Evolutionary conservation across 2,329 filamentous ascomycete species (phyloP), one percentile per base, ranked within the genome.

Genomic region (Myrmaecium sp.): DNA sequence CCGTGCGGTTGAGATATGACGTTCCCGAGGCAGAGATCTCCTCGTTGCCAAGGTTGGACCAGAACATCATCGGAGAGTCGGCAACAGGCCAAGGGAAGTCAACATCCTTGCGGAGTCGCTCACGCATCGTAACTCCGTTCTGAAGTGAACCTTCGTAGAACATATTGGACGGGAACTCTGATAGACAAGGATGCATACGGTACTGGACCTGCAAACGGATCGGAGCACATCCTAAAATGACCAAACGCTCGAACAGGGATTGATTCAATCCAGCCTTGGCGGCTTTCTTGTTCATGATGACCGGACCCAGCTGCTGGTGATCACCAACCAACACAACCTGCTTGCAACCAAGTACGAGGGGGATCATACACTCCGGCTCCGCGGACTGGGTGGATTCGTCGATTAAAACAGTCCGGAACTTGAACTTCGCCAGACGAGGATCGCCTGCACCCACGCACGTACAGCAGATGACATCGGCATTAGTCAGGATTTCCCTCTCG

Each of bases 221-320:
- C 5, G 89, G 89, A 20, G 77, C 74, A 42, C 83, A 77, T 23
- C 78, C 77, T n/a, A 95, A 67, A 43, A 86, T 82, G 41, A 95
- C 84, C 26, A 98, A 66, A 42, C 89, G 82, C 58, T 98, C 89
- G 45, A 98, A 98, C 6, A 98, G 64, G n/a, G 86, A 95, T 53
- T 95, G 89, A 55, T 95, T 94, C 10, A 98, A 64, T 33, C 89
- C 89, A 29, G 89, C 89, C 56, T 95, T 95, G 34, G 89, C 89
- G 9, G 89, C 89, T 57, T 95, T 95, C 66, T 98, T 98, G 66
- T 98, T 98, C 86, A 98, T 98, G 48, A 98, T 95, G 42, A 98
- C 89, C 2, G 89, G 89, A 0, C 89, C 89, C 37, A 98, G 70
- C 51, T 98, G 89, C 54, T 95, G 91, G 55, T 98, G 89, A 47